A percentile compares a stretch with the other conserved stretches of the same genome.
Evolutionary conservation across 2,329 filamentous ascomycete species (phyloP).

Genomic region (Penicillium sp.): DNA sequence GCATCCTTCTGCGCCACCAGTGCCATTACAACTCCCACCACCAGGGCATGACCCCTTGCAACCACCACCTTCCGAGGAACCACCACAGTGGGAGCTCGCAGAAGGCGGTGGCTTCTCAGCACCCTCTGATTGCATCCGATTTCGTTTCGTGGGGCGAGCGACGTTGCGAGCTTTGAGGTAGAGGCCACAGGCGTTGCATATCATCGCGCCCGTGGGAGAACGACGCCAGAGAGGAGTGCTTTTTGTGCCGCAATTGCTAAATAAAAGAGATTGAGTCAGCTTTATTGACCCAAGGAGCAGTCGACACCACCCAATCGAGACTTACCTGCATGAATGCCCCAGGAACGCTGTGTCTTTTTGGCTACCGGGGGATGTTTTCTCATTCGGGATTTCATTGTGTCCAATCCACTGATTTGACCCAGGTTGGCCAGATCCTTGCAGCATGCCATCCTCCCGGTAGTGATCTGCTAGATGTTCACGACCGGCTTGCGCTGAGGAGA

Average conservation of each 20-base stretch:
- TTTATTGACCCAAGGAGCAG: neutral
- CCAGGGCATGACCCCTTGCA: conserved; percentile 87
- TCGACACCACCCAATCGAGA: neutral
- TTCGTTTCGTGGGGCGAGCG: conserved; percentile 83
- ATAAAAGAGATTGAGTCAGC: conserved; percentile 6
- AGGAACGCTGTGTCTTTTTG: conserved; percentile 41
- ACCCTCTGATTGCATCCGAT: conserved; percentile 52
- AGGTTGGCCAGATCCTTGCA: conserved; percentile 15
- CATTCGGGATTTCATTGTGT: conserved; percentile 13
- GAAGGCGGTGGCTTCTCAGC: conserved; percentile 25
- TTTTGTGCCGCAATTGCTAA: conserved; percentile 93
- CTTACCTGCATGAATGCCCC: conserved; percentile 44
- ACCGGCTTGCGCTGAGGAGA: conserved; percentile 47
- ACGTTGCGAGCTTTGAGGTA: conserved; percentile 94
- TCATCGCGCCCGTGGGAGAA: conserved; percentile 87
- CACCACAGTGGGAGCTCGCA: conserved; percentile 31
- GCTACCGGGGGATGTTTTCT: conserved; percentile 35
- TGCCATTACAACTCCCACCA: conserved; percentile 92
- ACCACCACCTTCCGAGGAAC: conserved; percentile 31
- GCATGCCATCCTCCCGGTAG: conserved; percentile 21
- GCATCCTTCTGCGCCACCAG: conserved; percentile 90
- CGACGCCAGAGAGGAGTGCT: conserved; percentile 92
- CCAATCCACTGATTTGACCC: conserved; percentile 14
- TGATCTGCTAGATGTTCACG: conserved; percentile 36
- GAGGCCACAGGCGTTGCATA: conserved; percentile 95